Conservation (phyloP, 148 eudicot species). For the Rhododendron ovatum region DNA sequence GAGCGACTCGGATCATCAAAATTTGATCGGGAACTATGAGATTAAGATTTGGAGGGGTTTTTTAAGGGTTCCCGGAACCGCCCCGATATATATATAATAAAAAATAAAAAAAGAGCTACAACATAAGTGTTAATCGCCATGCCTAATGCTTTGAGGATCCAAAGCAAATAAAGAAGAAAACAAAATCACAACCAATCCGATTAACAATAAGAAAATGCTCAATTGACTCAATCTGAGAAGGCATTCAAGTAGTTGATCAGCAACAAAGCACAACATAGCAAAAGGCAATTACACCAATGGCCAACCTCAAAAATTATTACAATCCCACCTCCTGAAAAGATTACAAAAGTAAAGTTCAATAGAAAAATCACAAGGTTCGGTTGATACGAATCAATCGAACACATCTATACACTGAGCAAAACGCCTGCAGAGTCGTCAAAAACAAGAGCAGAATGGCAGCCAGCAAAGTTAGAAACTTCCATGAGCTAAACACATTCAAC, state of each 20-base stretch:
- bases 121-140: too few species aligned
- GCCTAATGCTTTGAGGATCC: background rate
- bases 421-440: conserved; percentile 23
- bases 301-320: background rate
- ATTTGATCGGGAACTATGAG: too few species aligned
- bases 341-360: background rate
- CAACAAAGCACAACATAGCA: background rate
- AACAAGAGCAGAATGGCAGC: conserved; percentile 29
- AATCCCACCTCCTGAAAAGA: background rate
- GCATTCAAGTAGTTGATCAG: background rate
- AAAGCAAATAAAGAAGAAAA: background rate
- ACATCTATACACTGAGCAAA: conserved; percentile 27
- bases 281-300: background rate
- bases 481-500: conserved; percentile 32
- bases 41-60: too few species aligned
- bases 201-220: background rate
- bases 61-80: too few species aligned
- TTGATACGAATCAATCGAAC: background rate
- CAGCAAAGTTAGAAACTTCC: conserved; percentile 33
- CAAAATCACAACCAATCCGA: background rate
- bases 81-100: too few species aligned
- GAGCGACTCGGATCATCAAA: too few species aligned
- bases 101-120: too few species aligned
- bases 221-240: background rate
- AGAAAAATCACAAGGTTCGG: background rate